Percentiles rank a stretch among this genome's conserved stretches.
Conservation (phyloP, 768 basidiomycete species). For the Cyathus striatus region DNA sequence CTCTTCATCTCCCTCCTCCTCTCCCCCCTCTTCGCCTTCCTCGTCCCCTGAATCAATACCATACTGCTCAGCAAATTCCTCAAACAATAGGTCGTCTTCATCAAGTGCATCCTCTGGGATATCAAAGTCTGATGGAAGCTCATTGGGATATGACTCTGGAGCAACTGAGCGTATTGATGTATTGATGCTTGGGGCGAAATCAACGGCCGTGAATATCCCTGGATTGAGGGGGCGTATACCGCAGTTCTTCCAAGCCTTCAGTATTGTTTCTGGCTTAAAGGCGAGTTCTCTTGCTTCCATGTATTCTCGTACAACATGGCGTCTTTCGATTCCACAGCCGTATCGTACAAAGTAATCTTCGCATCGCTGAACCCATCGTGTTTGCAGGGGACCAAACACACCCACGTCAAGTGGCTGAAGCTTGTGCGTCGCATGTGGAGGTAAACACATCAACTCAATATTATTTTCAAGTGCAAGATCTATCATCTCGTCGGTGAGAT, state of each 20-base stretch:
- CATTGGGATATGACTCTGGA: slow-evolving; percentile 6
- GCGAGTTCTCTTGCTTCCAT: slow-evolving; percentile 12
- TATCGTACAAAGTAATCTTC: slow-evolving; percentile 11
- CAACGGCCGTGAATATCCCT: slow-evolving; percentile 9
- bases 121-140: slow-evolving; percentile 2
- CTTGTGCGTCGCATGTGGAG: slow-evolving; percentile 34
- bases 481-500: slow-evolving; percentile 19
- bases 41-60: background rate
- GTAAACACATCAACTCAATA: slow-evolving; percentile 29
- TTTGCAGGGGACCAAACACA: slow-evolving; percentile 29
- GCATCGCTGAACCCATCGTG: slow-evolving; percentile 21
- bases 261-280: background rate
- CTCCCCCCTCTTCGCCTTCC: background rate
- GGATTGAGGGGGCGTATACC: slow-evolving; percentile 13
- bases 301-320: slow-evolving; percentile 23
- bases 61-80: background rate
- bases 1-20: background rate
- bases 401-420: slow-evolving; percentile 42
- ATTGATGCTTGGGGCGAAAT: slow-evolving; percentile 9
- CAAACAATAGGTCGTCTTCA: background rate
- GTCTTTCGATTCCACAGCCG: slow-evolving; percentile 14
- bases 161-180: slow-evolving; percentile 5
- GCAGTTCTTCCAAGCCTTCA: background rate
- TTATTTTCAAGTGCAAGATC: slow-evolving; percentile 18
- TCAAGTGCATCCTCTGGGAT: background rate